Base-by-base conservation (phyloP, 768 basidiomycete genomes). In the Boletus edulis region DNA sequence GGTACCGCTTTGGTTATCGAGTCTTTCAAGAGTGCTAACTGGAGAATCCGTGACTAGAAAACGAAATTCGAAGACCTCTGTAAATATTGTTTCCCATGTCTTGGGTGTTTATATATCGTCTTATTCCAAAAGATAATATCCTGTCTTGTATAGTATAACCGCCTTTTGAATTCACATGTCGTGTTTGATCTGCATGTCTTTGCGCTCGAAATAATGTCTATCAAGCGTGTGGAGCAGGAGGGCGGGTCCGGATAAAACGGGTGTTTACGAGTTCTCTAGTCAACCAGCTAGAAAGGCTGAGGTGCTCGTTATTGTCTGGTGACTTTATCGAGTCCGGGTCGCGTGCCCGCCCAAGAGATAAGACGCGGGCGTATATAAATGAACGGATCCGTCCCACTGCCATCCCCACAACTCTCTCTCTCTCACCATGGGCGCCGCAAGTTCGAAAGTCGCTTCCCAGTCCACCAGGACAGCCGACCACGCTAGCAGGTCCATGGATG, bases 341-440 rank as follows among this genome's bases (percentile, higher is more conserved):
- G 62, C 39, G 52, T 58, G 62, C 55, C 20, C 18, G 6, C 41
- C 46, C 24, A 5, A 20, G 52, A 45, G 63, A 65, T 60, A 57
- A 65, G 66, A 52, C 57, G 52, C 34, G 40, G 47, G 42, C 41
- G 66, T 65, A 65, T 60, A 68, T 54, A 66, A 66, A 66, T 50
- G 56, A 63, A 51, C 45, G 24, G 22, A 45, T 60, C 61, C 38
- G 57, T 31, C n/a, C 50, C 14, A 47, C 44, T 64, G 53, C 56
- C 27, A 27, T 57, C 52, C 47, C 38, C 37, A 48, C 62, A 35
- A n/a, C 46, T 35, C 60, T 35, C 55, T 29, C 34, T 32, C 51
- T 31, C 44, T 39, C 48, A 52, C 51, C 31, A 71, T 71, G 69
- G 69, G 69, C 35, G 53, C 59, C 39, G 50, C 60, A 51, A 39